Evolutionary conservation across 352 stramenopile genomes (phyloP).

Genomic region (Peronospora destructor): DNA sequence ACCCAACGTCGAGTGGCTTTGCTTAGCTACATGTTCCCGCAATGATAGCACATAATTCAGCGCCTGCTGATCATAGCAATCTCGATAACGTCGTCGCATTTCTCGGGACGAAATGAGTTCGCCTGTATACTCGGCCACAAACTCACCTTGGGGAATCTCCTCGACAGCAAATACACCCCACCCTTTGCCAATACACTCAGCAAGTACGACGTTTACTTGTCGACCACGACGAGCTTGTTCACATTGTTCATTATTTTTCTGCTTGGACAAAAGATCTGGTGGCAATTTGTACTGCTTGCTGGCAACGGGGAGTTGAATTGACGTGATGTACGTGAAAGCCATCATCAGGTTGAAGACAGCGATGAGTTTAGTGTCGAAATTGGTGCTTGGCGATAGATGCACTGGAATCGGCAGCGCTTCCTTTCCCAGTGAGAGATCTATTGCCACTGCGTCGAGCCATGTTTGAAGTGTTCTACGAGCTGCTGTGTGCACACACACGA

Average conservation of each 20-base stretch:
- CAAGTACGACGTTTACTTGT: slow-evolving; percentile 27
- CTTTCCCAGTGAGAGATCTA: slow-evolving; percentile 17
- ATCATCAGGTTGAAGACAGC: slow-evolving; percentile 1
- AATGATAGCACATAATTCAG: slow-evolving; percentile 57
- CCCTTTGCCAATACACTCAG: slow-evolving; percentile 26
- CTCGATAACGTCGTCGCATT: slow-evolving; percentile 33
- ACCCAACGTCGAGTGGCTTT: not conserved
- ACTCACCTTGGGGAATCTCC: slow-evolving; percentile 27
- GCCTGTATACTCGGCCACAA: slow-evolving; percentile 58
- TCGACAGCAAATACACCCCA: slow-evolving; percentile 41
- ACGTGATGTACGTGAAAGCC: slow-evolving; percentile 32
- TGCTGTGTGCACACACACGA: slow-evolving; percentile 7
- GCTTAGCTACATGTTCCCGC: slow-evolving; percentile 31
- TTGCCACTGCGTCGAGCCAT: slow-evolving; percentile 6
- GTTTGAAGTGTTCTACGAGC: slow-evolving; percentile 3
- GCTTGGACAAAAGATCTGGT: slow-evolving; percentile 9
- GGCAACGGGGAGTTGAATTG: slow-evolving; percentile 21
- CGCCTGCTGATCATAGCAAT: slow-evolving; percentile 17
- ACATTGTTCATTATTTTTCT: slow-evolving; percentile 16
- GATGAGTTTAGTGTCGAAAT: slow-evolving; percentile 4
- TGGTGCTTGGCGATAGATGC: not conserved
- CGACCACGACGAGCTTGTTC: slow-evolving; percentile 24
- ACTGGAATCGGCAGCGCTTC: slow-evolving; percentile 19
- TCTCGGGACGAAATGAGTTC: slow-evolving; percentile 46
- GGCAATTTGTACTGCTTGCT: slow-evolving; percentile 24